Evolutionary conservation across 768 basidiomycete species (phyloP), one percentile per base, ranked within the genome.

Genomic region (Suillus discolor): DNA sequence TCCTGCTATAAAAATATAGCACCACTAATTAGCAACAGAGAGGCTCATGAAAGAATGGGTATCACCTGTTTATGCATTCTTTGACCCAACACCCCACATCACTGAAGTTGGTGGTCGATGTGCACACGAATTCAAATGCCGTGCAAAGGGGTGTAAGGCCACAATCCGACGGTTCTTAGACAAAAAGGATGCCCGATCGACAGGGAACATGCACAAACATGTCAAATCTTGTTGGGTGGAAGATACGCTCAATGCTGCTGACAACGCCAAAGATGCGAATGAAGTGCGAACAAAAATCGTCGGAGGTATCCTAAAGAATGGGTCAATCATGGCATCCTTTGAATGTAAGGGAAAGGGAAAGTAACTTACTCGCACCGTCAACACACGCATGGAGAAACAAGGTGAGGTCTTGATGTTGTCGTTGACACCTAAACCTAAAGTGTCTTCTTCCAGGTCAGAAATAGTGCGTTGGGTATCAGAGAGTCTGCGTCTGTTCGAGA

Each of bases 311-410:
- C 39, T 42, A 61, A 69, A 71, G 38, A 63, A 44, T 6, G 64
- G 71, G n/a, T 68, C 70, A 34, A 77, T 79, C 25, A 75, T 69
- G 0, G 61, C 73, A 0, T 69, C 68, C 3, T 79, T 79, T 63
- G 71, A 72, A 41, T 49, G 67, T 0, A 71, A 68, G 6, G 72
- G 71, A 76, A 75, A 61, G 72, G 72, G 7, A 75, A 72, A 20
- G 68, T 75, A 1, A 73, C 71, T 0, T 81, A 75, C 68, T 75
- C 72, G 4, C 70, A 74, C 63, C 36, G 62, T 11, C 69, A 70
- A 34, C 76, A 76, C 61, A 74, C 57, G 4, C 16, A 65, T 34
- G 54, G 64, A 0, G 69, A 77, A 49, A 68, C 67, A 38, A 57
- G 62, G 77, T 77, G 38, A 60, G 44, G 7, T 45, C 44, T 45